Base-by-base conservation (phyloP, 148 eudicot species). In the Fallopia convolvulus region DNA sequence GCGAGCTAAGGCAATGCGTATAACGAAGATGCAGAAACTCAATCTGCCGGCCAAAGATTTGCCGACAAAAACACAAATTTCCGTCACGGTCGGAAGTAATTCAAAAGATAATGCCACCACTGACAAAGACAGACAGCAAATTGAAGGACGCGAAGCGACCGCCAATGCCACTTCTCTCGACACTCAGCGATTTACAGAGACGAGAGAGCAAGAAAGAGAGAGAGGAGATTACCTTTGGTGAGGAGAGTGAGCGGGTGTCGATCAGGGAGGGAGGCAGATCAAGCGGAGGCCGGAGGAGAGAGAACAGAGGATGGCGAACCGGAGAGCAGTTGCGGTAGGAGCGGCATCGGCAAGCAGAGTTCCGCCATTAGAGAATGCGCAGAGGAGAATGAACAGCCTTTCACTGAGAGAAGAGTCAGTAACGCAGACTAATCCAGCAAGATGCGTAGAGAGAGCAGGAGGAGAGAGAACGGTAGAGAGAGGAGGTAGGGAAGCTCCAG, bases 401-500 rank as follows among this genome's bases (percentile, higher is more conserved):
- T 12, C 17, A 30, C 15, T 61, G 14, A 12, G 4, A 61, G 68
- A 30, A 8, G 68, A 61, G 70, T 23, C 70, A 61, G 70, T 61
- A 23, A 12, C 39, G 70, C 32, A 58, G 66, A 10, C 7, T 61
- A 13, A 30, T 61, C 70, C 70, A 61, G 21, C 61, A 26, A 55
- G 61, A 55, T 50, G 56, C n/a, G 56, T 50, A 14, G n/a, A 50
- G 18, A 50, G 18, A 14, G 56, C 17, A 4, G 56, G 56, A 52
- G 17, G 56, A 52, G 56, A 14, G 55, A 50, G 17, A 50, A 10
- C 18, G 55, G 2, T 0, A 50, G n/a, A 55, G 61, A 42, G 70
- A 61, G 70, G 39, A 17, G 23, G 70, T 61, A 26, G 70, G 65
- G 17, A 61, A 61, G 70, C 70, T 61, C 70, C 70, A 61, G 70